Conservation (phyloP, 1,284 basidiomycete species). For the Cryptococcus hybrid region DNA sequence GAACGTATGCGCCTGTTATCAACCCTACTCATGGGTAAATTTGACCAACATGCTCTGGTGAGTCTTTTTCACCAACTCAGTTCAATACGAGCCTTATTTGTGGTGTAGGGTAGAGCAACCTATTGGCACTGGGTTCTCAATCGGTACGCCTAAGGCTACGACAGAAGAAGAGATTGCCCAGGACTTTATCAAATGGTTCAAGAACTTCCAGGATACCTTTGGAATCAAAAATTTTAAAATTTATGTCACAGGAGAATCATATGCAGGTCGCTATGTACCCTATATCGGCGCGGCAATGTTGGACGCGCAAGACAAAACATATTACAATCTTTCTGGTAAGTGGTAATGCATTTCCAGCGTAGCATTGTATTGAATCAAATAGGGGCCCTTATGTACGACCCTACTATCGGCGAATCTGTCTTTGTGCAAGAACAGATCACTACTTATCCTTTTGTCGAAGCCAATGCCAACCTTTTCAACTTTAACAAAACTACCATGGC, state of each 20-base stretch:
- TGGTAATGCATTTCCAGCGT: neutral
- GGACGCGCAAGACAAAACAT: constrained; percentile 20
- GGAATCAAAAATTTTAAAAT: constrained; percentile 27
- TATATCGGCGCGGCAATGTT: constrained; percentile 45
- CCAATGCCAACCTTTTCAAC: constrained; percentile 19
- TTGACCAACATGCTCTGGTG: constrained; percentile 49
- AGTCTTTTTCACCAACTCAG: neutral
- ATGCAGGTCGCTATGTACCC: constrained; percentile 50
- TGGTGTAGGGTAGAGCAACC: constrained; percentile 60
- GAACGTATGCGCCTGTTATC: constrained; percentile 62
- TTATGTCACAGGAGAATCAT: constrained; percentile 39
- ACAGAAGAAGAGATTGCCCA: constrained; percentile 40
- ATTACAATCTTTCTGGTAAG: constrained; percentile 20
- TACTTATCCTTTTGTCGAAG: constrained; percentile 39
- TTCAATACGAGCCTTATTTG: neutral
- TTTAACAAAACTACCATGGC: constrained; percentile 59
- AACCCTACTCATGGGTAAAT: constrained; percentile 79
- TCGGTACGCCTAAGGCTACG: constrained; percentile 64
- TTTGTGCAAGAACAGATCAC: constrained; percentile 66
- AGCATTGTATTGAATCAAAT: neutral
- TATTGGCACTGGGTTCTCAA: constrained; percentile 75
- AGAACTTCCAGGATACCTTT: constrained; percentile 21
- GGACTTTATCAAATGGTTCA: constrained; percentile 35
- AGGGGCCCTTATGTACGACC: constrained; percentile 33
- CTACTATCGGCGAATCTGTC: constrained; percentile 37